phyloP scores from a whole-genome alignment of 345 rosid genomes.

The Carallia pectinifolia region DNA sequence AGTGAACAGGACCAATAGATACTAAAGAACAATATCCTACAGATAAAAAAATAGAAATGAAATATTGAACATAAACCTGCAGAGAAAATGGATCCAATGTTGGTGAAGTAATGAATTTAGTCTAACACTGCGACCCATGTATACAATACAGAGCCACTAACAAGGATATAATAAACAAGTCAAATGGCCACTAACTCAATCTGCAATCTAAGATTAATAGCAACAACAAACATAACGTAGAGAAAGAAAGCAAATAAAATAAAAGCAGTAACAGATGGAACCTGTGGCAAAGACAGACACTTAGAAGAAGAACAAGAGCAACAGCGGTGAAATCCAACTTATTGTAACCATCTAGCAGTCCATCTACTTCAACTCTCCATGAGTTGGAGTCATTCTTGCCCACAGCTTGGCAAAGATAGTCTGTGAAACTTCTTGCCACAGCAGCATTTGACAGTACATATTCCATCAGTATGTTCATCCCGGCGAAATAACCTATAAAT shows the following conservation, averaged over 20 bases:
- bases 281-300: constrained; percentile 84
- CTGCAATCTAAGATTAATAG: not conserved
- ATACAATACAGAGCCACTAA: no score
- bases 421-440: constrained; percentile 85
- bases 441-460: constrained; percentile 95
- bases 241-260: not conserved
- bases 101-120: no score
- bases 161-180: no score
- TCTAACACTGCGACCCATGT: no score
- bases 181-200: constrained; percentile 17
- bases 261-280: constrained; percentile 22
- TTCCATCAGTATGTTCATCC: constrained; percentile 84
- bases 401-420: constrained; percentile 63
- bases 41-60: not conserved
- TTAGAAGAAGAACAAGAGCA: constrained; percentile 76
- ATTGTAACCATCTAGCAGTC: constrained; percentile 58
- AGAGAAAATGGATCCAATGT: no score
- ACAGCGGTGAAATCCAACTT: constrained; percentile 85
- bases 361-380: constrained; percentile 74
- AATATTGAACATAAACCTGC: no score
- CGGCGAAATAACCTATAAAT: constrained; percentile 84
- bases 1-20: not conserved
- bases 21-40: not conserved
- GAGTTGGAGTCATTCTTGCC: constrained; percentile 50
- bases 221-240: not conserved